Evolutionary conservation across 129 eudicot genomes (phyloP).

Genomic region (Arctium minus): DNA sequence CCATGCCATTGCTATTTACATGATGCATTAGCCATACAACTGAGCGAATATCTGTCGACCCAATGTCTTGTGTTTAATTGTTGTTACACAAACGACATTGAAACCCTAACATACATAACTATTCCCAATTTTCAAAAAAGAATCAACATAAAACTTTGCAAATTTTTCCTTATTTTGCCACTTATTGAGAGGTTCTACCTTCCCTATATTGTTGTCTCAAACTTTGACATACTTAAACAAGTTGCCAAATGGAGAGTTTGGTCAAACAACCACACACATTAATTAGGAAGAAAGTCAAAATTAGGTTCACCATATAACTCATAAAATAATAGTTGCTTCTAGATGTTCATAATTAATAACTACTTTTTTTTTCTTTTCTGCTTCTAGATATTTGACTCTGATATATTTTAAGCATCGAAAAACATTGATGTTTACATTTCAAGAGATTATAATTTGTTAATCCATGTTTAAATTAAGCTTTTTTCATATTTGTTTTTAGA

Average conservation of each 20-base stretch:
- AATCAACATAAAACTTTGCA: too few relatives aligned
- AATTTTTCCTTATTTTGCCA: background rate
- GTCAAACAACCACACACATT: constrained; percentile 13
- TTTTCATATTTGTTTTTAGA: background rate
- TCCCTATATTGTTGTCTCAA: background rate
- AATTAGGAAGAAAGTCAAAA: constrained; percentile 12
- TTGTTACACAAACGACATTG: too few relatives aligned
- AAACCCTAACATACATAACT: too few relatives aligned
- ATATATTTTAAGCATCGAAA: background rate
- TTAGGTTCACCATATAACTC: constrained; percentile 17
- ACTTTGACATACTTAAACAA: background rate
- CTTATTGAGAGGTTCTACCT: background rate
- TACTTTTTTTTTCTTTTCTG: background rate
- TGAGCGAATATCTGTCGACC: too few relatives aligned
- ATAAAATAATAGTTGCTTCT: background rate
- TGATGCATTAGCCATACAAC: too few relatives aligned
- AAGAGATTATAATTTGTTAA: background rate
- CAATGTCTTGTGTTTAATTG: too few relatives aligned
- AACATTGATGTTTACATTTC: background rate
- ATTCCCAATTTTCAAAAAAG: background rate
- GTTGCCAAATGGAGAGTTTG: background rate
- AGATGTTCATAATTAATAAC: background rate
- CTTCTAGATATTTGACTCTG: constrained; percentile 8
- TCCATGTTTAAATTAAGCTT: background rate
- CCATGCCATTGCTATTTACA: too few relatives aligned